Conservation (phyloP, 139 green algal genomes). For the Chlamydomonas sphaeroides region DNA sequence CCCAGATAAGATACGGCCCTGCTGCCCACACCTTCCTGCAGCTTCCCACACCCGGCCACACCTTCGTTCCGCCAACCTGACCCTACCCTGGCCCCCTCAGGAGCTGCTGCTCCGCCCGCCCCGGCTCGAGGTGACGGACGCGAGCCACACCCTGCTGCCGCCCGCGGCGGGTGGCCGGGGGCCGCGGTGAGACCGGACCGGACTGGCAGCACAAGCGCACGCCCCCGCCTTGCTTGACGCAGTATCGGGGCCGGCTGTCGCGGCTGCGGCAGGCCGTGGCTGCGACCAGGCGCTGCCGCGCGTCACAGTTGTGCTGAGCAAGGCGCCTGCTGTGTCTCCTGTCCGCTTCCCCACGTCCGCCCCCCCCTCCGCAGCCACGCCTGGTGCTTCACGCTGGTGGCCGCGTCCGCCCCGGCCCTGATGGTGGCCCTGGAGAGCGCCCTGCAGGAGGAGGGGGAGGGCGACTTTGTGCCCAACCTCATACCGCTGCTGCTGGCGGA, state of each 20-base stretch:
- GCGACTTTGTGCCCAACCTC: not conserved
- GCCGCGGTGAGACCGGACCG: too few species aligned
- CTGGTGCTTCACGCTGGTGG: slow-evolving; percentile 20
- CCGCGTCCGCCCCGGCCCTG: not conserved
- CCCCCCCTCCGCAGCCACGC: not conserved
- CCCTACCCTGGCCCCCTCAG: not conserved
- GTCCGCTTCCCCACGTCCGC: not conserved
- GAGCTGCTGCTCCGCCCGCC: slow-evolving; percentile 15
- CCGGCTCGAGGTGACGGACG: slow-evolving; percentile 20
- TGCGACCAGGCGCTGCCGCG: not conserved
- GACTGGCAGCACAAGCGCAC: not conserved
- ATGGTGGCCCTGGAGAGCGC: slow-evolving; percentile 8
- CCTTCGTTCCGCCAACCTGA: not conserved
- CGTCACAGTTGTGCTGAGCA: not conserved
- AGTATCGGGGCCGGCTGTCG: not conserved
- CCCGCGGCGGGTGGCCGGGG: too few species aligned
- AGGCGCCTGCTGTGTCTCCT: too few species aligned
- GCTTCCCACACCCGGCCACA: too few species aligned
- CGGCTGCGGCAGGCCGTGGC: not conserved
- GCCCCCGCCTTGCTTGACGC: not conserved
- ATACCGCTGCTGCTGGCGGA: not conserved
- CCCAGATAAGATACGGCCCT: too few species aligned
- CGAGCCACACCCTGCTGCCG: not conserved
- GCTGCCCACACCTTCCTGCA: too few species aligned
- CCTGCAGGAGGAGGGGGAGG: not conserved